A percentile compares a stretch with the other conserved stretches of the same genome.
These are phyloP conservation scores for Fulvia fulva DNA, from an alignment of 2,329 filamentous ascomycete species.

Conservation along the genomic window DNA sequence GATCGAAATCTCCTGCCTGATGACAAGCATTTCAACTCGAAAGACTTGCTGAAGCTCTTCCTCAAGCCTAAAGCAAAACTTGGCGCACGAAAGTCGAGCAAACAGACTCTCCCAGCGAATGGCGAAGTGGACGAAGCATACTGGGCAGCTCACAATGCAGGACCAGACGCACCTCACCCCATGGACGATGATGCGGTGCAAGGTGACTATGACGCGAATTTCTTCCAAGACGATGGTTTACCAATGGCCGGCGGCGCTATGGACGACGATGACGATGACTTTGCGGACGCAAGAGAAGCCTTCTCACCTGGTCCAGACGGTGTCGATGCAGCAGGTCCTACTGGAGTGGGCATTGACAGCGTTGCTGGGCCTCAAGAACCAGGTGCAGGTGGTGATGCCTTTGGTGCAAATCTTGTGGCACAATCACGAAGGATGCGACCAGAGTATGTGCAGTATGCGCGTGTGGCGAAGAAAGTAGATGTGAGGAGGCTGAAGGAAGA, in stretches of 20 bases:
- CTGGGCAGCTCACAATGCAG: constrained; percentile 67
- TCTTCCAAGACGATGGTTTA: constrained; percentile 86
- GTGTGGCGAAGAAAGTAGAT: constrained; percentile 64
- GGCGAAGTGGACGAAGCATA: constrained; percentile 92
- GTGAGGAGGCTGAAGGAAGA: constrained; percentile 61
- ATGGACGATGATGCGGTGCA: constrained; percentile 53
- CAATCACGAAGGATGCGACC: constrained; percentile 58
- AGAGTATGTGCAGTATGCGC: constrained; percentile 63
- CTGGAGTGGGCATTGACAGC: constrained; percentile 30
- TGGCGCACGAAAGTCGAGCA: constrained; percentile 57
- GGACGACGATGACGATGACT: constrained; percentile 64
- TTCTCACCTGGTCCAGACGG: constrained; percentile 60
- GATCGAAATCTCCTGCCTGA: constrained; percentile 89
- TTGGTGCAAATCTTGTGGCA: constrained; percentile 60
- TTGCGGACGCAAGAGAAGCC: constrained; percentile 75
- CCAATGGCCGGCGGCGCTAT: constrained; percentile 61
- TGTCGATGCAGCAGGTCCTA: constrained; percentile 33
- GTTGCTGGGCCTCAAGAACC: constrained; percentile 34
- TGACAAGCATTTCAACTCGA: constrained; percentile 97
- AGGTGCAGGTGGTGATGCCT: constrained; percentile 47
- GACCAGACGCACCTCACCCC: constrained; percentile 31
- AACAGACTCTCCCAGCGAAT: constrained; percentile 48
- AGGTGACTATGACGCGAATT: constrained; percentile 93
- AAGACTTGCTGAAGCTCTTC: constrained; percentile 83
- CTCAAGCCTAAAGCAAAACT: constrained; percentile 89